A percentile compares a stretch with the other conserved stretches of the same genome.
Evolutionary conservation across 441 rosid genomes (phyloP).

Genomic region (Arabidopsis hybrid): DNA sequence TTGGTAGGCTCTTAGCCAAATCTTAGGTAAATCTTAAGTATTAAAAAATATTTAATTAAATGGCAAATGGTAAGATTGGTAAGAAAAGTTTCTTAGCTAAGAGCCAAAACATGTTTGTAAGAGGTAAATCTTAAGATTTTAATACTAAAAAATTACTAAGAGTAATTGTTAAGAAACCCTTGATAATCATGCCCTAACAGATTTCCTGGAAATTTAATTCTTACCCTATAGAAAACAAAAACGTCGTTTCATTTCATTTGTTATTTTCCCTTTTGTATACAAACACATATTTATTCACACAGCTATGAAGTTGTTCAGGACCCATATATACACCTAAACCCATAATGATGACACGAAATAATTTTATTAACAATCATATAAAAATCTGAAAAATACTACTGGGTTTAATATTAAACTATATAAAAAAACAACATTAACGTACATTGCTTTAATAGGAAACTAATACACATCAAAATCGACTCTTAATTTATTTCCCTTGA

Average conservation of each 20-base stretch:
- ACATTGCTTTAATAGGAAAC: slow-evolving; percentile 17
- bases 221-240: slow-evolving; percentile 32
- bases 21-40: too few species aligned
- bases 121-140: too few species aligned
- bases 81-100: too few species aligned
- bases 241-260: slow-evolving; percentile 34
- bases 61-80: too few species aligned
- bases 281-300: slow-evolving; percentile 33
- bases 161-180: too few species aligned
- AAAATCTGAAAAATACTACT: neutral
- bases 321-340: slow-evolving; percentile 24
- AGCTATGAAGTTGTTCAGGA: slow-evolving; percentile 30
- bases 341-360: neutral
- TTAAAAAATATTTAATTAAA: too few species aligned
- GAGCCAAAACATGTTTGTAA: too few species aligned
- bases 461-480: slow-evolving; percentile 21
- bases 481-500: slow-evolving; percentile 12
- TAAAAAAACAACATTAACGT: slow-evolving; percentile 23
- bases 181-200: too few species aligned
- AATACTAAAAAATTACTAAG: too few species aligned
- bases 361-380: slow-evolving; percentile 8
- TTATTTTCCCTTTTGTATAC: slow-evolving; percentile 37
- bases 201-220: neutral
- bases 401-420: slow-evolving; percentile 19
- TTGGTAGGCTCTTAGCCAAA: too few species aligned